phyloP scores from a whole-genome alignment of 345 rosid genomes.

The Schrenkiella parvula region DNA sequence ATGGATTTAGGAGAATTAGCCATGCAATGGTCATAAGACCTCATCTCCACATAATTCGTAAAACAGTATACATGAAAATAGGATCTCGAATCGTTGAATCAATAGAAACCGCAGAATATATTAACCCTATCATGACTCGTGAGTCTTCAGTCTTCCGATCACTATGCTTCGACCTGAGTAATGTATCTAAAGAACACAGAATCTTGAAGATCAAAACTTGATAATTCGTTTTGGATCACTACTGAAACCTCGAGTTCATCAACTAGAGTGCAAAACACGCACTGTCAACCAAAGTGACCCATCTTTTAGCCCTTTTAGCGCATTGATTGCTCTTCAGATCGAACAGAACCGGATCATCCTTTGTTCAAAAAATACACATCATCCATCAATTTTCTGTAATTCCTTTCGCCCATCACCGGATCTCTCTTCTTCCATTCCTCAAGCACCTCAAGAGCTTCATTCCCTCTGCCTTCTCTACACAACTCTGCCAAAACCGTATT shows the following conservation, averaged over 20 bases:
- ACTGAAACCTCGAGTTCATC: background rate
- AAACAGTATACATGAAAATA: background rate
- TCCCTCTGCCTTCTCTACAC: constrained; percentile 62
- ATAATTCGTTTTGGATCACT: background rate
- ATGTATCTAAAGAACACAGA: background rate
- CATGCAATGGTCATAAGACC: background rate
- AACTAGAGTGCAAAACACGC: background rate
- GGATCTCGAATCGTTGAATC: background rate
- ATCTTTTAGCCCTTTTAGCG: background rate
- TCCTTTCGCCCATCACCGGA: constrained; percentile 62
- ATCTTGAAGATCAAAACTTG: background rate
- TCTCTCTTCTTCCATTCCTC: constrained; percentile 74
- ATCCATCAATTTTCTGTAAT: constrained; percentile 51
- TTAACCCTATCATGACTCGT: background rate
- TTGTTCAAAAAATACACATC: constrained; percentile 41
- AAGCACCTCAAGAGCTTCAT: constrained; percentile 66
- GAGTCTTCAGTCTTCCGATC: background rate
- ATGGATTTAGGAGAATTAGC: background rate
- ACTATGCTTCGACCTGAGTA: background rate
- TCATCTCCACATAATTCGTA: background rate
- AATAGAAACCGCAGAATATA: background rate
- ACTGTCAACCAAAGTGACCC: background rate
- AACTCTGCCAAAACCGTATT: constrained; percentile 72
- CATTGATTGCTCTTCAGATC: background rate
- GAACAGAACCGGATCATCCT: constrained; percentile 33